phyloP scores from a whole-genome alignment of 129 eudicot genomes.

The Gnaphalium uliginosum region DNA sequence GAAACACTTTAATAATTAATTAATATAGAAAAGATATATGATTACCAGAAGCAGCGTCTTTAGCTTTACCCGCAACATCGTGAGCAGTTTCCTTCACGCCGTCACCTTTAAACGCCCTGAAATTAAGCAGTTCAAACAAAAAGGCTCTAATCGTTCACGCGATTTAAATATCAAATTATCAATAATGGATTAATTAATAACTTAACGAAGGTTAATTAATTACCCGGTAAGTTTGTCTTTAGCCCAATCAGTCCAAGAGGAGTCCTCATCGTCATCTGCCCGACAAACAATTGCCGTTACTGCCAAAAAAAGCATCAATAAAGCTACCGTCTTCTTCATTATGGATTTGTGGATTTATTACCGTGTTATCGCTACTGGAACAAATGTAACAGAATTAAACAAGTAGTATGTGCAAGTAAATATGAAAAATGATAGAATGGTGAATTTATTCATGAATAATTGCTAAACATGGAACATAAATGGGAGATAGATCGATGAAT shows the following conservation, averaged over 20 bases:
- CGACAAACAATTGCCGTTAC: slow-evolving; percentile 25
- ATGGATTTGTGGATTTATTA: not conserved
- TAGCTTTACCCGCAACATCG: not conserved
- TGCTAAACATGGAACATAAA: slow-evolving; percentile 22
- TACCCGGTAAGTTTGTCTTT: slow-evolving; percentile 33
- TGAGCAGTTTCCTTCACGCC: slow-evolving; percentile 1
- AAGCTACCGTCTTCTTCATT: slow-evolving; percentile 32
- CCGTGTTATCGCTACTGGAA: not conserved
- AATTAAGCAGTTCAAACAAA: not conserved
- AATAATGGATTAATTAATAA: not conserved
- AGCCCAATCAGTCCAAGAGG: slow-evolving; percentile 34
- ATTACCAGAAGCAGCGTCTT: slow-evolving; percentile 17
- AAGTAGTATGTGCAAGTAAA: not conserved
- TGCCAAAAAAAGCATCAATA: slow-evolving; percentile 21
- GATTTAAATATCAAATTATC: not conserved
- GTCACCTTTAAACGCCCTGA: slow-evolving; percentile 26
- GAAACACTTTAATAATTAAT: not conserved
- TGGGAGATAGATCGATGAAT: slow-evolving; percentile 30
- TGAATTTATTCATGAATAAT: slow-evolving; percentile 18
- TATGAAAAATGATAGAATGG: not conserved
- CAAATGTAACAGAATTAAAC: not conserved
- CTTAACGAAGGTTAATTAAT: not conserved
- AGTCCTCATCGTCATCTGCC: slow-evolving; percentile 7
- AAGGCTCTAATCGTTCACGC: not conserved
- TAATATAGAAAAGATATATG: not conserved